Base-by-base conservation (phyloP, 129 eudicot genomes). In the Centaurea solstitialis region DNA sequence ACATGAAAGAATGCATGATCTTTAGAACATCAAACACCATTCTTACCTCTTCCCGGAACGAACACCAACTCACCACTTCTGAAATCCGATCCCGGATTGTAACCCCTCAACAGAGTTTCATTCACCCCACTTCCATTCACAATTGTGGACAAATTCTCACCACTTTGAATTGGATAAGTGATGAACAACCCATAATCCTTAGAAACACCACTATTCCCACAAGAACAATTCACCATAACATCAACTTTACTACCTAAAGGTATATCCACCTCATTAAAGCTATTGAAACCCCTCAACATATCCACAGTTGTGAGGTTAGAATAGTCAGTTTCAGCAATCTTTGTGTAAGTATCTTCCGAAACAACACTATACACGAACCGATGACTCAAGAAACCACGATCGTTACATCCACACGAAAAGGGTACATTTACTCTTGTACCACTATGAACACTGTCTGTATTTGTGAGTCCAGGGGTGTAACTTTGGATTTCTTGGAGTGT, bases 21-120 rank as follows among this genome's bases (percentile, higher is more conserved):
- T 35, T 22, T 12, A 9, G 3, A 37, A 74, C 43, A 17, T 43
- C 22, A 43, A 28, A 23, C 8, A n/a, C n/a, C 0, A 12, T 24
- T 53, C n/a, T 76, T 74, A 90, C 94, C 93, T 87, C 69, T 87
- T 81, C 90, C 98, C 28, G 97, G 98, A 76, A 91, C 40, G 45
- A 88, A 91, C 74, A 93, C 97, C 72, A 93, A 67, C 76, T 80
- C 66, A 74, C 89, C 88, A 23, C 82, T 68, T 65, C 61, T 57
- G 45, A 94, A 94, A 84, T 79, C 77, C 53, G 80, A 87, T 35
- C 87, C 87, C 3, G 86, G 89, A 80, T 94, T 92, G n/a, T 87
- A 94, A 65, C 68, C 87, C 75, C 81, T 89, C 91, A 94, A 83
- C 80, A 88, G 15, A 83, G 79, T 70, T 43, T 87, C 87, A 37